Base-by-base conservation (phyloP, 331 rosid species). In the Acacia pycnantha region DNA sequence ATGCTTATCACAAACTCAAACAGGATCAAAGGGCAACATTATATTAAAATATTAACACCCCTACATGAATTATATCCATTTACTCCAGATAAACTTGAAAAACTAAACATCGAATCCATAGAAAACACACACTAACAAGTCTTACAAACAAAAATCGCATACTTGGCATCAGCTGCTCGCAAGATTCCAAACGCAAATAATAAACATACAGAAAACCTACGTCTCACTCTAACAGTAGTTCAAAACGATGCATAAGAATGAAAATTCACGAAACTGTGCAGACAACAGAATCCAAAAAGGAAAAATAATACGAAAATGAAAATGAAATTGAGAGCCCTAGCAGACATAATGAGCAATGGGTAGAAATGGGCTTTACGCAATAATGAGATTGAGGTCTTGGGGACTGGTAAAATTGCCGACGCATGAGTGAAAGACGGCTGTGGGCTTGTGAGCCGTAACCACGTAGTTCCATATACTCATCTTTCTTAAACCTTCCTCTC, bases 341-440 rank as follows among this genome's bases (percentile, higher is more conserved):
- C 21, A 68, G 46, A 47, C 2, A 26, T n/a, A 40, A 3, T 58
- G 21, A 65, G 67, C 13, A 9, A 41, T 43, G 11, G 66, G 21
- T 33, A 24, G 19, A 70, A 29, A 18, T 47, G 29, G 73, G 37
- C 56, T 65, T 73, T 78, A 95, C 99, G 98, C 97, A 51, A 90
- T 79, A 56, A 96, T 94, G 83, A 96, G 99, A 84, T 96, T 96
- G 73, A 96, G 97, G 90, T 96, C 99, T 78, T 94, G 95, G 53
- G 99, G 95, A 27, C 90, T 79, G 65, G 99, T 96, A 92, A 96
- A 96, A 85, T 96, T 96, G 87, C 99, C 99, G 73, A 96, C 99
- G 85, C 99, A 94, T 7, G 99, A 96, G 76, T 96, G 97, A 31
- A 94, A 94, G 77, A 90, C 98, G 89, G 90, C 94, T 83, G 99